Percentiles rank a stretch among this genome's conserved stretches.
Conservation (phyloP, 2,329 filamentous ascomycete genomes). For the Xylariaceae sp. region DNA sequence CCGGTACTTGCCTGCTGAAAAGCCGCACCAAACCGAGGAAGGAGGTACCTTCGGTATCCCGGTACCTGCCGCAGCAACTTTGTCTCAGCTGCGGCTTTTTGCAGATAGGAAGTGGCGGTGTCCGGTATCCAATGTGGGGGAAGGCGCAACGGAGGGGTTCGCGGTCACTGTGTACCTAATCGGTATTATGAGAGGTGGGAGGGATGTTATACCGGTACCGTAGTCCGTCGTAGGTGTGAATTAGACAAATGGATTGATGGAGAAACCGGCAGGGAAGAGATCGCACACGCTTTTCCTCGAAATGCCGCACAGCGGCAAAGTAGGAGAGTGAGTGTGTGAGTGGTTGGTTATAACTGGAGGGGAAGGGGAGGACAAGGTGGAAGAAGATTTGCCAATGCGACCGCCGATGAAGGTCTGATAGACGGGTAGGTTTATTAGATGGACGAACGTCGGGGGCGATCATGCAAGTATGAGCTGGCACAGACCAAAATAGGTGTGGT, state of each 20-base stretch:
- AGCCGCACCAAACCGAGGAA: too few species aligned
- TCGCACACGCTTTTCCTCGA: neutral
- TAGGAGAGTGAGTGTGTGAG: neutral
- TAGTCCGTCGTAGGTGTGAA: too few species aligned
- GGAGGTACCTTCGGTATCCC: neutral
- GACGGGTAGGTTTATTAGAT: neutral
- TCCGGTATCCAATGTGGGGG: neutral
- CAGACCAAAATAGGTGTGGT: constrained; percentile 15
- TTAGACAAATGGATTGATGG: neutral
- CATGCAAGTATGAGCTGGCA: constrained; percentile 26
- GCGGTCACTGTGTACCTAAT: neutral
- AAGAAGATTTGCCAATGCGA: neutral
- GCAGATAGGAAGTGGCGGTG: neutral
- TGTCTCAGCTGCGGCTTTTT: neutral
- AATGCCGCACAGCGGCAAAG: neutral
- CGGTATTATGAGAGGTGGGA: neutral
- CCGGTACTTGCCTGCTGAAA: too few species aligned
- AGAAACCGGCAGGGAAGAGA: neutral
- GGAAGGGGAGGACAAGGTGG: neutral
- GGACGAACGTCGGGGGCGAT: constrained; percentile 4
- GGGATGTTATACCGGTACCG: too few species aligned
- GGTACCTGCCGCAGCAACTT: neutral
- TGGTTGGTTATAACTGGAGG: neutral
- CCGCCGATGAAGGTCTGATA: neutral
- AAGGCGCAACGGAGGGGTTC: neutral